phyloP scores from a whole-genome alignment of 441 rosid species.

The Aquilaria agallochum region DNA sequence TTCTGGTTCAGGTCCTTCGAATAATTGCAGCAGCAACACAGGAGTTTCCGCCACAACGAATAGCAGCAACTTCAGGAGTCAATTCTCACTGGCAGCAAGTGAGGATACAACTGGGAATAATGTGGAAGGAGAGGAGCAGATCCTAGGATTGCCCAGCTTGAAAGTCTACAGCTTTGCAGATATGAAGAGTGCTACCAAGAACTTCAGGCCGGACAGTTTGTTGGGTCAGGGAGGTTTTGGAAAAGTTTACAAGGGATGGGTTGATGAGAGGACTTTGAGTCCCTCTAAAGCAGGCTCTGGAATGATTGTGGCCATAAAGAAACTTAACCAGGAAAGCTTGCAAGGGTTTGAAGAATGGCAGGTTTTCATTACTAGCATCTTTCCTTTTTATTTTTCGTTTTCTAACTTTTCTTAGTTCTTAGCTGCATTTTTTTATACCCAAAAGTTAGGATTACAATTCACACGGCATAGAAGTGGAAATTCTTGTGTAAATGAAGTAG shows the following conservation, averaged over 20 bases:
- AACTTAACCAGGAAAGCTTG: slow-evolving; percentile 29
- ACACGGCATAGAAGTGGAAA: too few species aligned
- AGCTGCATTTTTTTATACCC: too few species aligned
- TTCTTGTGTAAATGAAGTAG: too few species aligned
- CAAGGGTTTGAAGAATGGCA: slow-evolving; percentile 46
- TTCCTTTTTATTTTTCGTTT: background rate
- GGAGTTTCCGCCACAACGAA: slow-evolving; percentile 37
- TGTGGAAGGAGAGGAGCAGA: slow-evolving; percentile 38
- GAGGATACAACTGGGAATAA: slow-evolving; percentile 22
- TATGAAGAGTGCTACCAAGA: slow-evolving; percentile 29
- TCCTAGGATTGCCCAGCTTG: slow-evolving; percentile 36
- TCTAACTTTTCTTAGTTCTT: slow-evolving; percentile 2
- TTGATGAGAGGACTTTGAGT: slow-evolving; percentile 31
- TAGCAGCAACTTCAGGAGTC: slow-evolving; percentile 27
- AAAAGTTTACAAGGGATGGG: slow-evolving; percentile 41
- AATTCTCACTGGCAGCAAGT: slow-evolving; percentile 36
- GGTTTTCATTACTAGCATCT: slow-evolving; percentile 12
- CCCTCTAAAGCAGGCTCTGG: slow-evolving; percentile 34
- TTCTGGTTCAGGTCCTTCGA: slow-evolving; percentile 22
- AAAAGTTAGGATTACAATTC: too few species aligned
- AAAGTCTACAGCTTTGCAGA: slow-evolving; percentile 33
- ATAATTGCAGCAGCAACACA: slow-evolving; percentile 18
- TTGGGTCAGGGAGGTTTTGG: slow-evolving; percentile 50
- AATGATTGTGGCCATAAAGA: slow-evolving; percentile 42
- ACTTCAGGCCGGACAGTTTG: slow-evolving; percentile 32